Evolutionary conservation across 371 early-diverging fungal genomes (phyloP), one percentile per base, ranked within the genome.

Genomic region (Zancudomyces culisetae): DNA sequence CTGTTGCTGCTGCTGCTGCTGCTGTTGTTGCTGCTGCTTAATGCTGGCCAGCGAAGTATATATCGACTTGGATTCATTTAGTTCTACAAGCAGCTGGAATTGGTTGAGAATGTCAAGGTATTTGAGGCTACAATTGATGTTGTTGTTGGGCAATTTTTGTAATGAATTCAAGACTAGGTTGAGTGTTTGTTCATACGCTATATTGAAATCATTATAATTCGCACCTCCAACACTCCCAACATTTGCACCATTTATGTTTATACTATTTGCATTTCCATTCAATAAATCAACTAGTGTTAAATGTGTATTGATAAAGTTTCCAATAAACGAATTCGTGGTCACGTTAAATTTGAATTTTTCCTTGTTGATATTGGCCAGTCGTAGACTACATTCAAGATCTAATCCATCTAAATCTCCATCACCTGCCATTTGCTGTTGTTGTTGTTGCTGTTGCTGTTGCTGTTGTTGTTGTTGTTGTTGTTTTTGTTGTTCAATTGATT

Each of bases 61-160:
- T 22, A 98, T 88, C 60, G 81, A 79, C 40, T 76, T 76, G 0
- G 94, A 94, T 59, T 96, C 97, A 26, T 80, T 77, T 2, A 98
- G 72, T 66, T 98, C 98, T 0, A 94, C 81, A 62, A 82, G 87
- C 57, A 90, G 85, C 66, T 98, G 98, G 74, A 96, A 98, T 26
- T 72, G 64, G 59, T 92, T 90, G 50, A 97, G 66, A 23, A 92
- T 55, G 1, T 82, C 79, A 4, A 94, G 68, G 63, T 98, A 95
- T 4, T 87, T 80, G 26, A 81, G 74, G 2, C 70, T 58, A n/a
- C n/a, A n/a, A n/a, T n/a, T n/a, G n/a, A n/a, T n/a, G n/a, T n/a
- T n/a, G n/a, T n/a, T n/a, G n/a, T n/a, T n/a, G 0, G 98, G 98
- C 10, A 97, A 61, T 1, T 79, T 68, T 52, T 78, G 74, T 97